Evolutionary conservation across 768 basidiomycete genomes (phyloP), one percentile per base, ranked within the genome.

Genomic region (Tylopilus felleus): DNA sequence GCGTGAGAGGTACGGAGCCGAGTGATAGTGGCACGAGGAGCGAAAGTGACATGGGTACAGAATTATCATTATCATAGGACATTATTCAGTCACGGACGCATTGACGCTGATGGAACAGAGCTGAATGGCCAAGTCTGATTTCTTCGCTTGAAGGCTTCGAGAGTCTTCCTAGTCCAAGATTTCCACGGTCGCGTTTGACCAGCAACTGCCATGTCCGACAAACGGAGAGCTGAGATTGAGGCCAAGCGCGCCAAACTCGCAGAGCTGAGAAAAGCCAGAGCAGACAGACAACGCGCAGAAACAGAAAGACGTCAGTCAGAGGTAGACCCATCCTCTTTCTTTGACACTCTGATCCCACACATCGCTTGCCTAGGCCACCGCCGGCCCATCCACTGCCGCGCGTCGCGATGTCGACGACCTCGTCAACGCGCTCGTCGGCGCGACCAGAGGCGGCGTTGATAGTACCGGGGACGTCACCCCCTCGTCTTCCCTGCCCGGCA

Each of bases 201-300:
- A 42, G 22, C 5, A 38, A n/a, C 29, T 10, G 10, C 42, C 49
- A 82, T 79, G 78, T 84, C 86, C 50, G 82, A 86, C 62, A 80
- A 80, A 71, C 80, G 92, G 46, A 75, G 90, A 65, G 85, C 85
- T 65, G 94, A 97, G 73, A 89, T 98, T 55, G 93, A 93, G 70
- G 90, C 86, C 23, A 98, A 98, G 74, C 77, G 86, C 57, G 83
- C 84, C 12, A 94, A 93, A 71, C 84, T 98, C 31, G 90, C 84
- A 47, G 91, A 92, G 58, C 77, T 97, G 35, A 79, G 90, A 51
- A 81, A 86, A 68, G 88, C 86, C 6, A 80, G 93, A 42, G 84
- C 84, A 33, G 83, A 88, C 58, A 74, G 88, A 62, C 80, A 85
- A 63, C 81, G 75, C 53, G 77, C 73, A 52, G 84, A 82, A 45